These are phyloP conservation scores for Anastatica hierochuntica DNA, from an alignment of 345 rosid genomes.

Conservation along the genomic window DNA sequence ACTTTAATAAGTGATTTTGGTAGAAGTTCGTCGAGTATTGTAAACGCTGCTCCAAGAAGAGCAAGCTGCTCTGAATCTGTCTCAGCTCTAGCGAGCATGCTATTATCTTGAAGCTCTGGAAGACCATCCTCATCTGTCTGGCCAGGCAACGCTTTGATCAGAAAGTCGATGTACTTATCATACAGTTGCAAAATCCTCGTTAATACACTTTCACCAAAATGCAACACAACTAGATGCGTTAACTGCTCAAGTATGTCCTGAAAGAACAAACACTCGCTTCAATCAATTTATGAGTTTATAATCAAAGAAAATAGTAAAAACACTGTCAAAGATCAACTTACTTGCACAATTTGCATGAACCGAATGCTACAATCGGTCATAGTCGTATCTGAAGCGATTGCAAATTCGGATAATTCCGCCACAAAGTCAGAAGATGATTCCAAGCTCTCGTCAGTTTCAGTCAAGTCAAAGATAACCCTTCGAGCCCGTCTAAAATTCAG, in stretches of 20 bases:
- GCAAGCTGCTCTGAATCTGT: slow-evolving; percentile 91
- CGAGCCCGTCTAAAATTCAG: slow-evolving; percentile 79
- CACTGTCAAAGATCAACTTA: slow-evolving; percentile 29
- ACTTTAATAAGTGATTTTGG: slow-evolving; percentile 48
- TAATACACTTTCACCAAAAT: slow-evolving; percentile 77
- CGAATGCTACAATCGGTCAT: slow-evolving; percentile 69
- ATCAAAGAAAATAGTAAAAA: not conserved
- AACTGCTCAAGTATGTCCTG: slow-evolving; percentile 89
- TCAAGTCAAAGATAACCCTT: slow-evolving; percentile 47
- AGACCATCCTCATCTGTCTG: slow-evolving; percentile 86
- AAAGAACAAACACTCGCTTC: slow-evolving; percentile 11
- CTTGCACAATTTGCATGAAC: slow-evolving; percentile 71
- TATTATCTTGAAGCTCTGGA: slow-evolving; percentile 59
- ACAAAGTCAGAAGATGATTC: slow-evolving; percentile 41
- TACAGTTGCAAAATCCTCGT: slow-evolving; percentile 64
- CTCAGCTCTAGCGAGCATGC: slow-evolving; percentile 64
- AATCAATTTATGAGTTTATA: not conserved
- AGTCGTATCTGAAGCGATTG: slow-evolving; percentile 44
- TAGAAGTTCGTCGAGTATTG: slow-evolving; percentile 73
- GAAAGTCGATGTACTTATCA: slow-evolving; percentile 70
- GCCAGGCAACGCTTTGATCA: slow-evolving; percentile 74
- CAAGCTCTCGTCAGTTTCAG: slow-evolving; percentile 48
- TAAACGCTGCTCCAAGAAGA: slow-evolving; percentile 87
- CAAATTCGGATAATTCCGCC: slow-evolving; percentile 50
- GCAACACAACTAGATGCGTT: slow-evolving; percentile 51